Conservation (phyloP, 768 basidiomycete species). For the Mycena vulgaris region DNA sequence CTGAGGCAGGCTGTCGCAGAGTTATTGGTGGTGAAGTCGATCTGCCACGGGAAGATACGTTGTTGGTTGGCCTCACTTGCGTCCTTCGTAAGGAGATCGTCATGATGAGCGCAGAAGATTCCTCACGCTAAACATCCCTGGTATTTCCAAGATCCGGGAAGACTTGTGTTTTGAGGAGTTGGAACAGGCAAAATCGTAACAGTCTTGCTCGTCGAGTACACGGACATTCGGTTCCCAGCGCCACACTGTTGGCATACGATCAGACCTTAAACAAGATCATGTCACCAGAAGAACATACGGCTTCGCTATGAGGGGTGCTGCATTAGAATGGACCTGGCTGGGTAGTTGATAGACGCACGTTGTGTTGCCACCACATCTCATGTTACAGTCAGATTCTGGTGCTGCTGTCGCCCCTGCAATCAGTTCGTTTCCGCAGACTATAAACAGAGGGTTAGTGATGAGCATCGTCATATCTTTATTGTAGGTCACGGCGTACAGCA, state of each 20-base stretch:
- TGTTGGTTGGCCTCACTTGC: constrained; percentile 68
- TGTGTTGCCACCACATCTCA: constrained; percentile 82
- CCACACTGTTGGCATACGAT: constrained; percentile 62
- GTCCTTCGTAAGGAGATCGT: not conserved
- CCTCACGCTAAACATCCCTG: constrained; percentile 77
- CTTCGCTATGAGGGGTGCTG: constrained; percentile 73
- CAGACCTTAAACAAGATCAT: not conserved
- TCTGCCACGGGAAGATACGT: constrained; percentile 74
- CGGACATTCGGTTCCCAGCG: constrained; percentile 80
- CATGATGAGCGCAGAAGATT: not conserved
- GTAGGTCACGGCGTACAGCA: constrained; percentile 58
- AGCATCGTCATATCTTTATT: not conserved
- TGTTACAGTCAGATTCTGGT: constrained; percentile 71
- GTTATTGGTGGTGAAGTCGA: constrained; percentile 74
- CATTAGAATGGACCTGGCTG: not conserved
- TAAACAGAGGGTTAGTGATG: not conserved
- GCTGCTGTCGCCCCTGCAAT: constrained; percentile 72
- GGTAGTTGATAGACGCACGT: constrained; percentile 59
- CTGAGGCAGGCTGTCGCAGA: constrained; percentile 75
- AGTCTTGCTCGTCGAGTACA: constrained; percentile 71
- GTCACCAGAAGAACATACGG: constrained; percentile 40
- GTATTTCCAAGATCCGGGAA: constrained; percentile 78
- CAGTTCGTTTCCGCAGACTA: constrained; percentile 81
- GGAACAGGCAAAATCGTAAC: constrained; percentile 75
- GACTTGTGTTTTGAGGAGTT: constrained; percentile 63